These are phyloP conservation scores for Xylaria palmicola DNA, from an alignment of 495 filamentous ascomycete genomes.

Conservation along the genomic window DNA sequence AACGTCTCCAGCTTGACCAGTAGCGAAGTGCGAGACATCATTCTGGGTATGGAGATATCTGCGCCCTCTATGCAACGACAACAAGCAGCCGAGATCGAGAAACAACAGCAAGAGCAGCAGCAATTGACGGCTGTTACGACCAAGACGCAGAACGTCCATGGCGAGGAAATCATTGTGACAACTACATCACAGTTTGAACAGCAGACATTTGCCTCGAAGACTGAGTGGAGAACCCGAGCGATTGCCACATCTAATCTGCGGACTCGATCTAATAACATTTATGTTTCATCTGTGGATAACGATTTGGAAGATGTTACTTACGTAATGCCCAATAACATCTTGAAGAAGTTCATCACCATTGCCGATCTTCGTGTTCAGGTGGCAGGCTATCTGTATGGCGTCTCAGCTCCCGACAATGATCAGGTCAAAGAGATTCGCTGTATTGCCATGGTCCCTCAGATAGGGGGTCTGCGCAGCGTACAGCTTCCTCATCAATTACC, in stretches of 20 bases:
- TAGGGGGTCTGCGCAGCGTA: constrained; percentile 88
- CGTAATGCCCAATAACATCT: constrained; percentile 98
- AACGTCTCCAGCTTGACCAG: constrained; percentile 95
- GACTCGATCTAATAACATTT: constrained; percentile 95
- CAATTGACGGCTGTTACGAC: constrained; percentile 97
- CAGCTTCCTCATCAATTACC: constrained; percentile 90
- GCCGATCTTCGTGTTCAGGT: constrained; percentile 96
- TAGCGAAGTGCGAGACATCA: constrained; percentile 97
- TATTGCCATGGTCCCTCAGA: constrained; percentile 97
- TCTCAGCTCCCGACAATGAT: constrained; percentile 88
- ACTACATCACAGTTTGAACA: constrained; percentile 97
- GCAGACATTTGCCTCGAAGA: constrained; percentile 96
- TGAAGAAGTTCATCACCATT: constrained; percentile 98
- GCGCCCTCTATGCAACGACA: constrained; percentile 98
- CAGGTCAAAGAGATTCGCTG: constrained; percentile 95
- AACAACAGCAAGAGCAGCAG: constrained; percentile 94
- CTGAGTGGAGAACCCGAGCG: constrained; percentile 95
- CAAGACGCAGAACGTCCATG: constrained; percentile 96
- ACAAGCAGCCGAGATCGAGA: constrained; percentile 98
- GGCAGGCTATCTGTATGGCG: constrained; percentile 92
- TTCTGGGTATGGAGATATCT: constrained; percentile 99
- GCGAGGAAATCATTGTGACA: constrained; percentile 97
- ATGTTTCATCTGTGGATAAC: constrained; percentile 92
- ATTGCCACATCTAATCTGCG: constrained; percentile 96
- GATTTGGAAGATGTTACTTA: constrained; percentile 82